Evolutionary conservation across 169 alveolate species (phyloP).

Genomic region (Plasmodium inui): DNA sequence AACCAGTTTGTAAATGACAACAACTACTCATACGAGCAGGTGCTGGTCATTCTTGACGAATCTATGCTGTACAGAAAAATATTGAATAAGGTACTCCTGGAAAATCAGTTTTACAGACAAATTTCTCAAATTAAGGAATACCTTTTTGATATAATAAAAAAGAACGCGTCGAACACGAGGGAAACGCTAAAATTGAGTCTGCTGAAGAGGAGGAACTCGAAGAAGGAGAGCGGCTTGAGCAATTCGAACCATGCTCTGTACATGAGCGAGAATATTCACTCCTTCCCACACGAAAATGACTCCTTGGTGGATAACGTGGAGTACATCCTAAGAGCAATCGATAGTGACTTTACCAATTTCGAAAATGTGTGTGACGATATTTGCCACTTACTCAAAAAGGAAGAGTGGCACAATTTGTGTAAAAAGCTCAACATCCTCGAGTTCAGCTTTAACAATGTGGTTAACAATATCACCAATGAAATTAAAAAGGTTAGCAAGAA

Average conservation of each 20-base stretch:
- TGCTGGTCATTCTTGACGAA: slow-evolving; percentile 13
- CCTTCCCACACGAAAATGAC: background rate
- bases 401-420: slow-evolving; percentile 38
- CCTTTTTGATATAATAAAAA: slow-evolving; percentile 33
- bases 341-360: slow-evolving; percentile 39
- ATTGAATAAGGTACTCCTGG: slow-evolving; percentile 12
- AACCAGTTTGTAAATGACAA: slow-evolving; percentile 46
- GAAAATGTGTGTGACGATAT: slow-evolving; percentile 46
- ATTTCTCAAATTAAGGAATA: slow-evolving; percentile 46
- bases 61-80: slow-evolving; percentile 39
- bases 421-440: slow-evolving; percentile 23
- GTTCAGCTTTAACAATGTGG: slow-evolving; percentile 15
- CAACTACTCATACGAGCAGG: slow-evolving; percentile 26
- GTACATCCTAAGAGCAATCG: slow-evolving; percentile 8
- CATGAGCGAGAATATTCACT: slow-evolving; percentile 18
- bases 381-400: background rate
- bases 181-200: slow-evolving; percentile 31
- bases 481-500: slow-evolving; percentile 21
- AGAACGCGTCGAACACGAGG: slow-evolving; percentile 4
- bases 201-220: background rate
- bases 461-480: slow-evolving; percentile 26
- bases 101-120: slow-evolving; percentile 45
- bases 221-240: background rate
- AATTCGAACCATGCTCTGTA: background rate
- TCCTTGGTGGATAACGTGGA: slow-evolving; percentile 18